Evolutionary conservation across 2,329 filamentous ascomycete species (phyloP).

Genomic region (Simplicillium sp.): DNA sequence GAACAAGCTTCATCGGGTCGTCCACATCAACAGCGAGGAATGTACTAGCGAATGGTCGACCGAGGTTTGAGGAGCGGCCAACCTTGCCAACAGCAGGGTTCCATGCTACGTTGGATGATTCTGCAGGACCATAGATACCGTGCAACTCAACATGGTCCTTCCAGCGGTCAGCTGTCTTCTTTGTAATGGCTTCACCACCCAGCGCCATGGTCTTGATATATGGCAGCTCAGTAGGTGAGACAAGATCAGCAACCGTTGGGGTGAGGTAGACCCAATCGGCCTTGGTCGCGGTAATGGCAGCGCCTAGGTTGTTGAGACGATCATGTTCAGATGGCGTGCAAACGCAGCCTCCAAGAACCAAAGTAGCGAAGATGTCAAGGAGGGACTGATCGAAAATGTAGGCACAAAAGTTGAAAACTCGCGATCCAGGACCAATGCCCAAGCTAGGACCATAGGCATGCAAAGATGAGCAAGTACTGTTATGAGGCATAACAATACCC

Average conservation of each 20-base stretch:
- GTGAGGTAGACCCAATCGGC: not conserved
- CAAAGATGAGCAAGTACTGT: conserved; percentile 7
- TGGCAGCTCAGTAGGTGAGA: not conserved
- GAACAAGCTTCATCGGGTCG: not conserved
- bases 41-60: not conserved
- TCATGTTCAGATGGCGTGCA: conserved; percentile 12
- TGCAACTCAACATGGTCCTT: conserved; percentile 2
- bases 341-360: conserved; percentile 13
- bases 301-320: conserved; percentile 2
- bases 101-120: conserved; percentile 1
- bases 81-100: conserved; percentile 1
- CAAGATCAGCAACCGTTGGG: not conserved
- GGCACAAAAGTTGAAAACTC: conserved; percentile 9
- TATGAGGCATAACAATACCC: conserved; percentile 29
- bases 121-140: conserved; percentile 1
- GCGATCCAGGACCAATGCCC: not conserved
- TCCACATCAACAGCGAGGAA: not conserved
- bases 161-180: not conserved
- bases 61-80: conserved; percentile 1
- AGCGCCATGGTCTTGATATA: not conserved
- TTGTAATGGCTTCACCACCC: not conserved
- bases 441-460: conserved; percentile 4
- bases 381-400: conserved; percentile 11
- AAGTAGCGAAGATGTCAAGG: conserved; percentile 12
- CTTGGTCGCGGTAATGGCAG: not conserved